phyloP scores from a whole-genome alignment of 148 eudicot species.

The Cornus kousa region DNA sequence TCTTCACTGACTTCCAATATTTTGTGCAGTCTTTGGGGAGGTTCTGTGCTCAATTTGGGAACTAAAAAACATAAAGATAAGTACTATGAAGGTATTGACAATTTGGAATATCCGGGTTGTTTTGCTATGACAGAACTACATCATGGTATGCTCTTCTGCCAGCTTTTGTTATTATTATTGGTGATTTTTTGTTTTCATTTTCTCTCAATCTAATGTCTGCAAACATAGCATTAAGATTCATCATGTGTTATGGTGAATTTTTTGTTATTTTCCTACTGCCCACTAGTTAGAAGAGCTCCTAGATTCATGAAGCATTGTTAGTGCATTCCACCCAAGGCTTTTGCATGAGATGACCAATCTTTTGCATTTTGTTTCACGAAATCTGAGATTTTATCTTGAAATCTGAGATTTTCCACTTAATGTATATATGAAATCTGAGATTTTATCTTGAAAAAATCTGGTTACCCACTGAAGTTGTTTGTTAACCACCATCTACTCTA shows the following conservation, averaged over 20 bases:
- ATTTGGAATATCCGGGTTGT: constrained; percentile 83
- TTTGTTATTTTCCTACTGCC: background rate
- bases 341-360: background rate
- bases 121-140: constrained; percentile 98
- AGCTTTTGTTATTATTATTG: background rate
- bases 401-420: background rate
- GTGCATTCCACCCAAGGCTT: background rate
- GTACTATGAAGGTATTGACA: constrained; percentile 90
- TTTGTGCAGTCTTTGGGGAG: constrained; percentile 93
- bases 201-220: background rate
- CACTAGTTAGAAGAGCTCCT: background rate
- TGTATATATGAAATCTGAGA: background rate
- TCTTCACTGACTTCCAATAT: background rate
- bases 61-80: constrained; percentile 89
- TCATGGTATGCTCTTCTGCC: constrained; percentile 53
- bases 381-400: background rate
- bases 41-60: constrained; percentile 88
- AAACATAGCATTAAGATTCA: background rate
- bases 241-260: background rate
- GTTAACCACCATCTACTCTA: no score
- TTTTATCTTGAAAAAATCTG: no score
- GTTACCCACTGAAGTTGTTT: no score
- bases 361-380: no score
- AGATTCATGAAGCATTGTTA: background rate
- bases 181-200: background rate